Evolutionary conservation across 495 filamentous ascomycete genomes (phyloP).

Genomic region (Penicillium angulare): DNA sequence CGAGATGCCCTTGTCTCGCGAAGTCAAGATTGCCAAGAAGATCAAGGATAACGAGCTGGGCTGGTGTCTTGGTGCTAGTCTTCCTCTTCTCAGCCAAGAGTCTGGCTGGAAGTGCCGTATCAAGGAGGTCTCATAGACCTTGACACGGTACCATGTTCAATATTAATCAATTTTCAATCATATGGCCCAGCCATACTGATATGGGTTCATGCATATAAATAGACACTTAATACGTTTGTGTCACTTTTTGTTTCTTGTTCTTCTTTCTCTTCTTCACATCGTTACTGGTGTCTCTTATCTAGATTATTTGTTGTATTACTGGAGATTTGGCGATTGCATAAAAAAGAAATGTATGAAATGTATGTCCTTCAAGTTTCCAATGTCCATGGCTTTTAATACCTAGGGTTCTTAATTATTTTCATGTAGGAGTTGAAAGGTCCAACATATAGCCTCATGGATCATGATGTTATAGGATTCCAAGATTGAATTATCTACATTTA

Average conservation of each 20-base stretch:
- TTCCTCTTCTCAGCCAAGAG: constrained; percentile 70
- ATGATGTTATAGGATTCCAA: no score
- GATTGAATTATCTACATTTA: background rate
- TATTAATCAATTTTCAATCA: constrained; percentile 28
- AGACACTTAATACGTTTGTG: constrained; percentile 22
- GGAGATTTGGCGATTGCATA: constrained; percentile 5
- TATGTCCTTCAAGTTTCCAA: constrained; percentile 1
- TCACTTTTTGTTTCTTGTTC: background rate
- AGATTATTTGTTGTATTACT: constrained; percentile 6
- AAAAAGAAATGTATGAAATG: constrained; percentile 9
- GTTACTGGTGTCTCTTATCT: background rate
- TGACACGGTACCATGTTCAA: constrained; percentile 14
- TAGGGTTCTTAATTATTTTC: no score
- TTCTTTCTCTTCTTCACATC: constrained; percentile 14
- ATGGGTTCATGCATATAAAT: constrained; percentile 37
- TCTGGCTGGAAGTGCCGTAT: constrained; percentile 77
- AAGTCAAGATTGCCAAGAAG: constrained; percentile 98
- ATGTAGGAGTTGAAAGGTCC: no score
- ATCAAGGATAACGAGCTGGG: constrained; percentile 95
- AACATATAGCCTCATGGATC: no score
- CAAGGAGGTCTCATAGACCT: constrained; percentile 54
- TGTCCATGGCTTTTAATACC: no score
- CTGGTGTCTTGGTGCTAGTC: constrained; percentile 94
- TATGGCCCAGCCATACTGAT: constrained; percentile 20
- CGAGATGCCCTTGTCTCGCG: constrained; percentile 93